phyloP scores from a whole-genome alignment of 805 yeast species.

The Candida sonorensis region DNA sequence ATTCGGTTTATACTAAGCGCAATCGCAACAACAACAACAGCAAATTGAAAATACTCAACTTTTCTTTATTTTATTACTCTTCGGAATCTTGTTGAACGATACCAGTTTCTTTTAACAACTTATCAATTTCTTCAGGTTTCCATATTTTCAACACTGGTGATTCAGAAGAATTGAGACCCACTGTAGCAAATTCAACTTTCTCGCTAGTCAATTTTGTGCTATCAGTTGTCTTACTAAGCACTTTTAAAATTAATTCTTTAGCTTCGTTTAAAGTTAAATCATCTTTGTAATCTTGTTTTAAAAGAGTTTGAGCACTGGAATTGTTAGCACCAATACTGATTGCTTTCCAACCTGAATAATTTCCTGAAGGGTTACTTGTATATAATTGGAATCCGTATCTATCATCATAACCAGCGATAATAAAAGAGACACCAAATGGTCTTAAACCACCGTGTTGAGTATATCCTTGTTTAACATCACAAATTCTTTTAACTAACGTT shows the following conservation, averaged over 20 bases:
- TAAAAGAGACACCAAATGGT: conserved; percentile 95
- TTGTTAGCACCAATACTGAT: conserved; percentile 95
- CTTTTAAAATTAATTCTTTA: conserved; percentile 81
- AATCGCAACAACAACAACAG: too few relatives aligned
- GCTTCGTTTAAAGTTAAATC: conserved; percentile 71
- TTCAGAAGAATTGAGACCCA: conserved; percentile 41
- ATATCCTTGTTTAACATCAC: conserved; percentile 95
- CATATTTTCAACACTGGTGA: conserved; percentile 65
- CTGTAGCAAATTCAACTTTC: conserved; percentile 89
- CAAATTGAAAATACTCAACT: too few relatives aligned
- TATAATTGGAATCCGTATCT: conserved; percentile 84
- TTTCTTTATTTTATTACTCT: too few relatives aligned
- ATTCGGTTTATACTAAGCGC: too few relatives aligned
- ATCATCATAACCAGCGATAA: conserved; percentile 94
- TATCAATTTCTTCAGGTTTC: conserved; percentile 72
- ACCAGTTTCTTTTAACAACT: conserved; percentile 64
- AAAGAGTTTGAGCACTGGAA: conserved; percentile 89
- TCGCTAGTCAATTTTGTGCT: conserved; percentile 78
- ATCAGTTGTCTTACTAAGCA: conserved; percentile 91
- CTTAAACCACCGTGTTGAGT: conserved; percentile 98
- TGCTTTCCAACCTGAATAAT: conserved; percentile 98
- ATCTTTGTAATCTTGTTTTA: conserved; percentile 92
- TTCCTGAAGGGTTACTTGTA: conserved; percentile 96
- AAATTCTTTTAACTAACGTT: conserved; percentile 75
- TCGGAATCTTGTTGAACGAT: conserved; percentile 57